Conservation (phyloP, 164 flowering plant species). For the Tetracentron sinense region DNA sequence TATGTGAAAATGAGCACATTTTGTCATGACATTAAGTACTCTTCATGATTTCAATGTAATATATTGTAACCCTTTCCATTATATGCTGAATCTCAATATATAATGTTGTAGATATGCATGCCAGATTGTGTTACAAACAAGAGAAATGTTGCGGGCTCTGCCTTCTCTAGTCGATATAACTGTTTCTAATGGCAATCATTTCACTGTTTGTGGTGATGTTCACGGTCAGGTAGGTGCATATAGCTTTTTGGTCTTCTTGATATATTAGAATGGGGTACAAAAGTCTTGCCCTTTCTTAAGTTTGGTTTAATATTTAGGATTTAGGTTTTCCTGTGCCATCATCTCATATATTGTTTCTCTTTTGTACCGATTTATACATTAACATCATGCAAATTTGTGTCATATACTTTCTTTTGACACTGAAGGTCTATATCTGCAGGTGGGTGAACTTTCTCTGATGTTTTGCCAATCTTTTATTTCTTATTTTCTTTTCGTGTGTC, state of each 20-base stretch:
- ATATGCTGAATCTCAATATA: slow-evolving; percentile 7
- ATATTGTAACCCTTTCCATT: too few species aligned
- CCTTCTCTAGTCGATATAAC: slow-evolving; percentile 90
- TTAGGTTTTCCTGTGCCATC: neutral
- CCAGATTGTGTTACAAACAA: slow-evolving; percentile 84
- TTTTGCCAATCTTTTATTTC: too few species aligned
- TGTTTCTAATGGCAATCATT: slow-evolving; percentile 65
- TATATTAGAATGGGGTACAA: neutral
- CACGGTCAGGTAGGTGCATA: slow-evolving; percentile 86
- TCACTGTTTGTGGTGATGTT: slow-evolving; percentile 98
- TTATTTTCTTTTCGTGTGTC: too few species aligned
- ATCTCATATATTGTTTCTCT: neutral
- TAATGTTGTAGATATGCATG: slow-evolving; percentile 66
- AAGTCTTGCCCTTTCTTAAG: neutral
- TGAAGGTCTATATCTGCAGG: too few species aligned
- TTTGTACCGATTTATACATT: too few species aligned
- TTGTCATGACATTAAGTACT: too few species aligned
- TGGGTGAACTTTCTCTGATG: too few species aligned
- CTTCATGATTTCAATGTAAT: too few species aligned
- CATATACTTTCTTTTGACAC: too few species aligned
- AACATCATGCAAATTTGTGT: too few species aligned
- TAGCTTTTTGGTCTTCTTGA: slow-evolving; percentile 1
- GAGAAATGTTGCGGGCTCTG: slow-evolving; percentile 67
- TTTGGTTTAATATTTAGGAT: neutral
- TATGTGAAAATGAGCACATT: slow-evolving; percentile 18